These are phyloP conservation scores for Cladorrhinum sp. DNA, from an alignment of 2,329 filamentous ascomycete species.

Conservation along the genomic window DNA sequence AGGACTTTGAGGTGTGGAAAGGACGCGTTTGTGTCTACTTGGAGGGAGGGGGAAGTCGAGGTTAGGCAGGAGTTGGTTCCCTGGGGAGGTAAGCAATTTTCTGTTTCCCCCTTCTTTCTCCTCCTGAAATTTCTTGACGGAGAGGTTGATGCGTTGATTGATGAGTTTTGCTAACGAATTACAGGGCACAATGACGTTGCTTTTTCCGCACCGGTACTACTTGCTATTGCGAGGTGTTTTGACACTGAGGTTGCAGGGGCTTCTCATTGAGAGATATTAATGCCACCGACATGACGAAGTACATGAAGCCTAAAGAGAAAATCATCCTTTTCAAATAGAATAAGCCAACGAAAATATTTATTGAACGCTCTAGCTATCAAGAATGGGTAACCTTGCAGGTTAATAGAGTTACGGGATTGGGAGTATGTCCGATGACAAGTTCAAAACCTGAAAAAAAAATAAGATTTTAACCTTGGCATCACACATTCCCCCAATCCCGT, in stretches of 20 bases:
- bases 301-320: not conserved
- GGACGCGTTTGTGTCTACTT: constrained; percentile 48
- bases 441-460: no score
- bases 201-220: constrained; percentile 59
- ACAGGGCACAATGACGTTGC: constrained; percentile 69
- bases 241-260: constrained; percentile 23
- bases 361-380: no score
- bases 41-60: constrained; percentile 44
- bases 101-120: not conserved
- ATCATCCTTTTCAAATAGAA: no score
- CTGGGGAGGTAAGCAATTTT: constrained; percentile 49
- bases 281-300: not conserved
- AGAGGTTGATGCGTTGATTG: not conserved
- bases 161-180: constrained; percentile 14
- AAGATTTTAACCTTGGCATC: no score
- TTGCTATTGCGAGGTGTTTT: constrained; percentile 66
- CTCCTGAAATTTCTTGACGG: not conserved
- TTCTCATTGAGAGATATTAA: not conserved
- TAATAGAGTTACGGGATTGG: no score
- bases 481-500: no score
- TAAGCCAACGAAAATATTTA: no score
- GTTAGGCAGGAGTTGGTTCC: constrained; percentile 55
- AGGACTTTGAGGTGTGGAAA: constrained; percentile 43
- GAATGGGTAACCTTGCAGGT: no score
- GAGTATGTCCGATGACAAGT: no score